These are phyloP conservation scores for Kwoniella newhampshirensis DNA, from an alignment of 768 basidiomycete genomes.

Conservation along the genomic window DNA sequence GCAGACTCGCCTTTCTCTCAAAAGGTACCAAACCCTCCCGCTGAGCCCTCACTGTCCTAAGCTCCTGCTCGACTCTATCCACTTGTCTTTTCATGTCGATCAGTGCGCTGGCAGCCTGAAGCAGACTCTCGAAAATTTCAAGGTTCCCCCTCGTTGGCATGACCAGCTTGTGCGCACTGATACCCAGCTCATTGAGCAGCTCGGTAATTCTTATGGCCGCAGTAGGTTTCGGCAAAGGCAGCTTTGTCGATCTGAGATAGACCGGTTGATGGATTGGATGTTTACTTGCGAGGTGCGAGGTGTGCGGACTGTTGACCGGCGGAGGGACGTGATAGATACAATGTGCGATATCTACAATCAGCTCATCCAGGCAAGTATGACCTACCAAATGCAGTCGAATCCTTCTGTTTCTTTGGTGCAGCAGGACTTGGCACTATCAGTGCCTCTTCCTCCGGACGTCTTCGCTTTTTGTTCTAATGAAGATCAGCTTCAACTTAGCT, in stretches of 20 bases:
- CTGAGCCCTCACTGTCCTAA: conserved; percentile 65
- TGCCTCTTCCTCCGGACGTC: conserved; percentile 42
- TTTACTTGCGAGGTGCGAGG: conserved; percentile 46
- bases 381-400: conserved; percentile 38
- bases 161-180: conserved; percentile 72
- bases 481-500: neutral
- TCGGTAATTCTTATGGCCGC: conserved; percentile 70
- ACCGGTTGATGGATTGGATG: conserved; percentile 58
- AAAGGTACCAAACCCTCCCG: conserved; percentile 33
- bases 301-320: conserved; percentile 24
- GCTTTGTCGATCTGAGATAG: conserved; percentile 79
- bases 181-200: conserved; percentile 71
- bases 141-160: conserved; percentile 91
- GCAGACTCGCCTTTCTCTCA: conserved; percentile 50
- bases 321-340: conserved; percentile 45
- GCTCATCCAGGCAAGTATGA: neutral
- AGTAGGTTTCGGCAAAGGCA: conserved; percentile 73
- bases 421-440: neutral
- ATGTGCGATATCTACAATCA: conserved; percentile 30
- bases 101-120: conserved; percentile 69
- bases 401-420: conserved; percentile 34
- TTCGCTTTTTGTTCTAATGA: conserved; percentile 47
- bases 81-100: conserved; percentile 83
- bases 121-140: conserved; percentile 67
- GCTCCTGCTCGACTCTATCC: conserved; percentile 84